A percentile compares a stretch with the other conserved stretches of the same genome.
Conservation (phyloP, 768 basidiomycete species). For the Pholiota conissans region DNA sequence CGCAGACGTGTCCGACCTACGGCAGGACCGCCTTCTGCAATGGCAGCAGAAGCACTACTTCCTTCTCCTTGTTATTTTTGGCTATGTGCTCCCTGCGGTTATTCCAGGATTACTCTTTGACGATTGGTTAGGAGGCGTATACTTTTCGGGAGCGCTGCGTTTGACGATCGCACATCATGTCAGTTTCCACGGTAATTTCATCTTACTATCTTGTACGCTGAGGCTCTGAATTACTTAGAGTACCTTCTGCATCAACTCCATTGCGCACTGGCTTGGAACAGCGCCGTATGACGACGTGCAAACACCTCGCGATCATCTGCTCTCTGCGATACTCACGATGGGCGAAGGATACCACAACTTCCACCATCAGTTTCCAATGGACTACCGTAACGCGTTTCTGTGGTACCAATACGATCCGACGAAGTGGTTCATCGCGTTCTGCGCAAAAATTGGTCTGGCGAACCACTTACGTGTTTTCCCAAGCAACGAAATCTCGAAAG, state of each 20-base stretch:
- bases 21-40: constrained; percentile 65
- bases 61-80: constrained; percentile 59
- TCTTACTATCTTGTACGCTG: constrained; percentile 2
- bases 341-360: constrained; percentile 92
- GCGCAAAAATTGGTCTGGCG: constrained; percentile 67
- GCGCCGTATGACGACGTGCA: constrained; percentile 81
- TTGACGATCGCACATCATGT: constrained; percentile 82
- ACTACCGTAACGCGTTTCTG: constrained; percentile 74
- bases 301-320: constrained; percentile 74
- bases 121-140: constrained; percentile 79
- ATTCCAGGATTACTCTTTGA: constrained; percentile 73
- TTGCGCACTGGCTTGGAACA: constrained; percentile 83
- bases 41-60: constrained; percentile 83
- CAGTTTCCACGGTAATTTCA: constrained; percentile 27
- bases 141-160: constrained; percentile 70
- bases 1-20: constrained; percentile 72
- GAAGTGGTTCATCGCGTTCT: constrained; percentile 89
- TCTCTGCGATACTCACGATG: constrained; percentile 83
- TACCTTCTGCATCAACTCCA: constrained; percentile 87
- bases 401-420: constrained; percentile 94
- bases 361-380: constrained; percentile 90
- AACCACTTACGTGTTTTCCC: constrained; percentile 82
- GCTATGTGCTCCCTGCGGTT: constrained; percentile 65
- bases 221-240: constrained; percentile 53
- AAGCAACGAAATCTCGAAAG: constrained; percentile 84